Evolutionary conservation across 2,329 filamentous ascomycete species (phyloP).

Genomic region (Hortaea sp.): DNA sequence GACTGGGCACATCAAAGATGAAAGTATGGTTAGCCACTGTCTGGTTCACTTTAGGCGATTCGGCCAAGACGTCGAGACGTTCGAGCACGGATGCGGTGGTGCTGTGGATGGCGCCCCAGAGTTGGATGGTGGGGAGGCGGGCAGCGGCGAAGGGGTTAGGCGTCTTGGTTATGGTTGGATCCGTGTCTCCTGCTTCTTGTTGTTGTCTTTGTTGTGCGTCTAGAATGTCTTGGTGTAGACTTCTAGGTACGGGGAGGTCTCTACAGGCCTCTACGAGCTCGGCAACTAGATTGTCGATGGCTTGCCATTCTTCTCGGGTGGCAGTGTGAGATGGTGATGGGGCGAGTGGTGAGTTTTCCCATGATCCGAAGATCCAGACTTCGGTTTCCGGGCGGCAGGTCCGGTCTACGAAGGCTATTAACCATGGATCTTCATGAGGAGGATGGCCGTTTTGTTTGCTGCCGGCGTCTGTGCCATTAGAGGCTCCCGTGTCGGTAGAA

Average conservation of each 20-base stretch:
- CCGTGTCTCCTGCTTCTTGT: too few relatives aligned
- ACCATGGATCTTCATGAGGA: slow-evolving; percentile 22
- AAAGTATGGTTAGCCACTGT: slow-evolving; percentile 17
- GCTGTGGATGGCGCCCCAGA: slow-evolving; percentile 24
- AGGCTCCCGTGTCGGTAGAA: too few relatives aligned
- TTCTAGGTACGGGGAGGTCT: slow-evolving; percentile 1
- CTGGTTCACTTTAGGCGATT: background rate
- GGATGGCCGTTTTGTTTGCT: background rate
- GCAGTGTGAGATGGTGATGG: background rate
- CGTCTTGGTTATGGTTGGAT: too few relatives aligned
- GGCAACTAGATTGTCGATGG: slow-evolving; percentile 7
- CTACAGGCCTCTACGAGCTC: slow-evolving; percentile 8
- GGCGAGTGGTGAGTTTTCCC: slow-evolving; percentile 13
- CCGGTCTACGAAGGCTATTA: slow-evolving; percentile 54
- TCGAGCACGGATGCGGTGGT: slow-evolving; percentile 14
- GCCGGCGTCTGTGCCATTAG: background rate
- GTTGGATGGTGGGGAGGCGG: slow-evolving; percentile 11
- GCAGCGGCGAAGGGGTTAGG: too few relatives aligned
- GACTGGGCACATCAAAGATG: slow-evolving; percentile 14
- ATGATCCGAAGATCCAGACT: slow-evolving; percentile 47
- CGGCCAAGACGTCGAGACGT: slow-evolving; percentile 11
- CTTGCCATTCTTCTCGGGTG: background rate
- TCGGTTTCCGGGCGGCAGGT: slow-evolving; percentile 53
- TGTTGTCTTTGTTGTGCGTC: background rate
- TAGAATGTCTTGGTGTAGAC: slow-evolving; percentile 8